phyloP scores from a whole-genome alignment of 2,329 filamentous ascomycete genomes.

The Phialemoniopsis sp. region DNA sequence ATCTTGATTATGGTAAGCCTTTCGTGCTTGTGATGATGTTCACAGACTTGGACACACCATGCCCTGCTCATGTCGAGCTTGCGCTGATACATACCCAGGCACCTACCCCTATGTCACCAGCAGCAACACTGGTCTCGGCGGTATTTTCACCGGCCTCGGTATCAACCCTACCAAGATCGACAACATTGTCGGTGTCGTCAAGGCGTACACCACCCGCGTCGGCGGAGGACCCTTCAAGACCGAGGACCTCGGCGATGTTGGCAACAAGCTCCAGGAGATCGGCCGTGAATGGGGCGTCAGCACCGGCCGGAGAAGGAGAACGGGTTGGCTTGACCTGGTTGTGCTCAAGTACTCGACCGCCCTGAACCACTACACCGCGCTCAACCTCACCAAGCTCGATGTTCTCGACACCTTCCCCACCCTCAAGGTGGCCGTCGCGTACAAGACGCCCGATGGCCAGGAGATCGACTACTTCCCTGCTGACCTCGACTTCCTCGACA shows the following conservation, averaged over 20 bases:
- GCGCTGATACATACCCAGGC: too few species aligned
- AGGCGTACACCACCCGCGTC: constrained; percentile 64
- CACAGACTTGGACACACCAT: too few species aligned
- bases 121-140: constrained; percentile 56
- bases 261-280: constrained; percentile 41
- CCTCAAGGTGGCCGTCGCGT: constrained; percentile 71
- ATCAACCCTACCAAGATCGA: constrained; percentile 57
- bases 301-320: constrained; percentile 59
- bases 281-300: constrained; percentile 39
- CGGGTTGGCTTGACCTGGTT: constrained; percentile 61
- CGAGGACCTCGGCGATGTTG: constrained; percentile 41
- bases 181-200: constrained; percentile 61
- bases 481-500: constrained; percentile 52
- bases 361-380: constrained; percentile 63
- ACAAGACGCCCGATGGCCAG: constrained; percentile 47
- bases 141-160: constrained; percentile 59
- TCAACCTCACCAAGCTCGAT: constrained; percentile 62
- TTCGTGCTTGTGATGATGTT: too few species aligned
- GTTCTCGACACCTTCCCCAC: constrained; percentile 70
- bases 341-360: constrained; percentile 58
- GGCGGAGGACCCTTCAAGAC: constrained; percentile 63
- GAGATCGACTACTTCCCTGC: constrained; percentile 61
- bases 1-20: constrained; percentile 56
- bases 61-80: too few species aligned
- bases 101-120: too few species aligned